Evolutionary conservation across 768 basidiomycete genomes (phyloP), one percentile per base, ranked within the genome.

Genomic region (Guyanaporus albipodus): DNA sequence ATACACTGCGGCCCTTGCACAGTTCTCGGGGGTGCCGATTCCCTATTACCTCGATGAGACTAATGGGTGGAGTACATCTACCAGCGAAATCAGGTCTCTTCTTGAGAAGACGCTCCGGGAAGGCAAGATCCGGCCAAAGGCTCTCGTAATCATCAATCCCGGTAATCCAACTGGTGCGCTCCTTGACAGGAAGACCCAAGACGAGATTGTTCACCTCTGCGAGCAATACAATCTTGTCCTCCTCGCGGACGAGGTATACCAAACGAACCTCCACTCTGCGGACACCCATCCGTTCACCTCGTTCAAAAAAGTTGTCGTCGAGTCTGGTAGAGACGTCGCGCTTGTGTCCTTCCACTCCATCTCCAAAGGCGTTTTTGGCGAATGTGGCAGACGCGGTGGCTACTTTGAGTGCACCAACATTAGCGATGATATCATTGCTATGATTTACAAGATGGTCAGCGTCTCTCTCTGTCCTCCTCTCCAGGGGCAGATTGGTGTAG

Each of bases 201-300:
- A 75, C 46, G 70, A 77, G 39, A 77, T 99, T 47, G 81, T 96
- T n/a, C 69, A 80, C 22, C 68, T 98, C 9, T 95, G 92, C 69
- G 88, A 93, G 62, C 75, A 87, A 55, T 73, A 97, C 69, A 73
- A 74, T 7, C 82, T 99, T 47, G 86, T 95, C 18, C 80, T 99
- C 41, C 79, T 98, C 54, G 95, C 95, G 0, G 95, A 99, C 67
- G 95, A 99, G 67, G 95, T 99, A n/a, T 97, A 99, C 76, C 95
- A 99, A 69, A 72, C 71, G 57, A 98, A 98, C 73, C 77, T 98
- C 35, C 93, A 94, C 72, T 73, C 76, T 36, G 73, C 70, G 33
- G 60, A 67, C 3, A 73, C 73, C 2, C 82, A 87, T 64, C 77
- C 87, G 0, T 99, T 99, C 78, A 80, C 82, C 40, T 91, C 88